phyloP scores from a whole-genome alignment of 331 rosid species.

The Prunus yedoensis region DNA sequence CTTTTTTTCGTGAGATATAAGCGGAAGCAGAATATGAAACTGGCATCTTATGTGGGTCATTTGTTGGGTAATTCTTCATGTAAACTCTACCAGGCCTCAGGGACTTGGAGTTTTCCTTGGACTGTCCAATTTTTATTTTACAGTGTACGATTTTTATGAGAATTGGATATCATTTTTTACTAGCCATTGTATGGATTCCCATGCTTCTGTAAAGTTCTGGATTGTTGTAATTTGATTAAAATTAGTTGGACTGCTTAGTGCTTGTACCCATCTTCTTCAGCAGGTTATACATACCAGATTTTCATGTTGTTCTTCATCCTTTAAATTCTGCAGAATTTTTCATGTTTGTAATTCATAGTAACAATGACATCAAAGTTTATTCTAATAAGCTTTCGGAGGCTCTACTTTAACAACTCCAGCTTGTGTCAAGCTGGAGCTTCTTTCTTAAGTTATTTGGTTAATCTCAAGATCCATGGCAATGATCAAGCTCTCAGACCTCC shows the following conservation, averaged over 20 bases:
- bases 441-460: too few species aligned
- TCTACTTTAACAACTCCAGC: too few species aligned
- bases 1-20: not conserved
- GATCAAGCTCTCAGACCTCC: slow-evolving; percentile 48
- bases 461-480: slow-evolving; percentile 19
- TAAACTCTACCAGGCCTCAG: slow-evolving; percentile 29
- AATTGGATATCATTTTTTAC: slow-evolving; percentile 2
- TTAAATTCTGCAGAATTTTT: not conserved
- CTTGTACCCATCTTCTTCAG: slow-evolving; percentile 3
- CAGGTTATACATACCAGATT: slow-evolving; percentile 10
- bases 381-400: too few species aligned
- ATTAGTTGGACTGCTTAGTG: slow-evolving; percentile 14
- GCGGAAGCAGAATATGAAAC: slow-evolving; percentile 11
- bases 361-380: not conserved
- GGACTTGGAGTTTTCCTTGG: slow-evolving; percentile 29
- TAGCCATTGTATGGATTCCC: slow-evolving; percentile 35
- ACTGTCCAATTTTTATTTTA: slow-evolving; percentile 3
- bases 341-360: not conserved
- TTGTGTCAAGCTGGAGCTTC: too few species aligned
- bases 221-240: slow-evolving; percentile 31
- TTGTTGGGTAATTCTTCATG: slow-evolving; percentile 34
- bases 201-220: slow-evolving; percentile 45
- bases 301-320: slow-evolving; percentile 1
- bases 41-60: slow-evolving; percentile 22
- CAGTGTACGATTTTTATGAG: slow-evolving; percentile 2